These are phyloP conservation scores for Leishmania arabica DNA, from an alignment of 208 protist genomes.

Conservation along the genomic window DNA sequence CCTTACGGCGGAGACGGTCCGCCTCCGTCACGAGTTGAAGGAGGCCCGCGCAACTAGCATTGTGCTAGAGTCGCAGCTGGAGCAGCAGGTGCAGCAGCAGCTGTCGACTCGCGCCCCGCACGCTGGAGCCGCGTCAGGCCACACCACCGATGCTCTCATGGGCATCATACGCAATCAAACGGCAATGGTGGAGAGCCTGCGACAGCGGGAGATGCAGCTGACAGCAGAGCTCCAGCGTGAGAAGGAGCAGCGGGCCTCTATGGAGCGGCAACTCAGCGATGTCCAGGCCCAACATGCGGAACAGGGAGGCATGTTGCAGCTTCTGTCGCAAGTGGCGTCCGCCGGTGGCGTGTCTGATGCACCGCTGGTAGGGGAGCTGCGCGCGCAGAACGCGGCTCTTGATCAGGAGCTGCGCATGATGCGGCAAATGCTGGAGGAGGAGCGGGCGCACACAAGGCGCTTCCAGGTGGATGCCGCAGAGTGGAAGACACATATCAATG, in stretches of 20 bases:
- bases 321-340: constrained; percentile 40
- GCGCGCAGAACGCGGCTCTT: constrained; percentile 51
- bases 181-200: constrained; percentile 78
- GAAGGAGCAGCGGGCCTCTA: constrained; percentile 31
- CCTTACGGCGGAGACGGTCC: constrained; percentile 72
- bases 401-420: constrained; percentile 58
- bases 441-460: constrained; percentile 42
- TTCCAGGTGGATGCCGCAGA: constrained; percentile 60
- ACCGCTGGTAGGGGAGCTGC: constrained; percentile 64
- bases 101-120: constrained; percentile 6
- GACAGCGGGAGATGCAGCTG: constrained; percentile 71
- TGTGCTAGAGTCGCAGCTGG: constrained; percentile 74
- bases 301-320: constrained; percentile 58
- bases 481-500: constrained; percentile 65
- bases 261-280: constrained; percentile 55
- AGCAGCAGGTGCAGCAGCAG: constrained; percentile 52
- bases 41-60: constrained; percentile 65
- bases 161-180: constrained; percentile 72
- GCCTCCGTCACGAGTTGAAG: constrained; percentile 68
- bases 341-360: constrained; percentile 26
- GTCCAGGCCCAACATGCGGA: constrained; percentile 47
- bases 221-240: constrained; percentile 61
- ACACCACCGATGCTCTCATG: constrained; percentile 40
- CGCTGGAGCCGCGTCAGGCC: background rate
- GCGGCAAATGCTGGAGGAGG: constrained; percentile 57